A percentile compares a stretch with the other conserved stretches of the same genome.
These are phyloP conservation scores for Alternaria panax DNA, from an alignment of 2,329 filamentous ascomycete genomes.

Conservation along the genomic window DNA sequence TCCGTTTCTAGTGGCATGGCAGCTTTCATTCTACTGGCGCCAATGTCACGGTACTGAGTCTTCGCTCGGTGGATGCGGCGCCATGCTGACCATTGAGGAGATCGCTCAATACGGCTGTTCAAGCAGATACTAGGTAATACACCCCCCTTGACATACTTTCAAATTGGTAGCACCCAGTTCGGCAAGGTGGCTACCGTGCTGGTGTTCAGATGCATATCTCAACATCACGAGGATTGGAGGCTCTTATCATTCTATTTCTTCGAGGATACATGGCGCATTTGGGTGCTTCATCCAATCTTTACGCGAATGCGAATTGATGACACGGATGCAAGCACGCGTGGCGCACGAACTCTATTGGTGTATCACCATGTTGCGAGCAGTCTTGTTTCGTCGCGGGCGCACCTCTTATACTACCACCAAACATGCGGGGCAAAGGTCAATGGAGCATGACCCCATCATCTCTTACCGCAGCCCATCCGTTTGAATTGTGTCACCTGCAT, in stretches of 20 bases:
- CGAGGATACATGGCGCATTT: background rate
- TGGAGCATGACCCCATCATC: conserved; percentile 1
- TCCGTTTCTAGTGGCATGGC: background rate
- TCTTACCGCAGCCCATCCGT: conserved; percentile 3
- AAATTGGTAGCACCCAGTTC: background rate
- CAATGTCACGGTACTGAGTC: conserved; percentile 1
- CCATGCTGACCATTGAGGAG: background rate
- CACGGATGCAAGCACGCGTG: background rate
- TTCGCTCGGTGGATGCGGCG: conserved; percentile 15
- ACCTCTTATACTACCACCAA: conserved; percentile 15
- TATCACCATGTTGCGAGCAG: background rate
- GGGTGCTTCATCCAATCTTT: background rate
- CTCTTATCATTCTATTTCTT: background rate
- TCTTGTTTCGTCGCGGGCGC: background rate
- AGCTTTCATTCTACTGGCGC: background rate
- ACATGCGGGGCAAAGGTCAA: conserved; percentile 18
- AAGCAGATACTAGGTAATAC: background rate
- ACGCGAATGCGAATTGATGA: background rate
- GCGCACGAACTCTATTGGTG: background rate
- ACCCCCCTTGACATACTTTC: conserved; percentile 17
- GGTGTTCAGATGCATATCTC: background rate
- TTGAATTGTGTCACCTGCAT: conserved; percentile 13
- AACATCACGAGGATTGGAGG: background rate
- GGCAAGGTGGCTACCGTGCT: background rate
- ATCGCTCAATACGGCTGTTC: background rate